Conservation (phyloP, 208 protist genomes). For the Naegleria lovaniensis region DNA sequence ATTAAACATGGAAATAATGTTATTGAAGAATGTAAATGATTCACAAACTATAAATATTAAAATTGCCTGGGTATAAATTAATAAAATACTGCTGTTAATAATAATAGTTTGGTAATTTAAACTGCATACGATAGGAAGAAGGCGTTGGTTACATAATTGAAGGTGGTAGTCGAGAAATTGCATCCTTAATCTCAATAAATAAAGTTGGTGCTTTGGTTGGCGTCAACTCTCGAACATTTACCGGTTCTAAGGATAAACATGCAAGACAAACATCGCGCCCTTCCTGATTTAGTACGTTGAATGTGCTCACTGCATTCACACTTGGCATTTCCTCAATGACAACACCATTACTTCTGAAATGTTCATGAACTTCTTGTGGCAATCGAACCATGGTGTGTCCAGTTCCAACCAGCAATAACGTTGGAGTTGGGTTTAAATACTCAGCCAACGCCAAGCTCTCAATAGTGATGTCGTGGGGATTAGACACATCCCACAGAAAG, state of each 20-base stretch:
- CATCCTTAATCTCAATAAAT: neutral
- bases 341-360: neutral
- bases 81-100: no score
- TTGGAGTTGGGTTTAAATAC: conserved; percentile 13
- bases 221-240: neutral
- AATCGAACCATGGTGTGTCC: neutral
- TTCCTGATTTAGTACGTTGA: neutral
- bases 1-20: no score
- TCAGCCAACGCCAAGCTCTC: neutral
- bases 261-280: neutral
- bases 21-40: no score
- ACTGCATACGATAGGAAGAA: no score
- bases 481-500: neutral
- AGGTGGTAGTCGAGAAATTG: neutral
- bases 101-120: no score
- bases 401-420: neutral
- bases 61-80: no score
- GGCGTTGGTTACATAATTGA: no score
- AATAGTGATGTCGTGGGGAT: neutral
- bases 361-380: neutral
- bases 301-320: neutral
- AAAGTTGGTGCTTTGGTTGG: neutral
- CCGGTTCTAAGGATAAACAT: neutral
- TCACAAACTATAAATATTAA: no score
- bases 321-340: neutral